Evolutionary conservation across 257 asterid species (phyloP).

Genomic region (Solanum sitiens): DNA sequence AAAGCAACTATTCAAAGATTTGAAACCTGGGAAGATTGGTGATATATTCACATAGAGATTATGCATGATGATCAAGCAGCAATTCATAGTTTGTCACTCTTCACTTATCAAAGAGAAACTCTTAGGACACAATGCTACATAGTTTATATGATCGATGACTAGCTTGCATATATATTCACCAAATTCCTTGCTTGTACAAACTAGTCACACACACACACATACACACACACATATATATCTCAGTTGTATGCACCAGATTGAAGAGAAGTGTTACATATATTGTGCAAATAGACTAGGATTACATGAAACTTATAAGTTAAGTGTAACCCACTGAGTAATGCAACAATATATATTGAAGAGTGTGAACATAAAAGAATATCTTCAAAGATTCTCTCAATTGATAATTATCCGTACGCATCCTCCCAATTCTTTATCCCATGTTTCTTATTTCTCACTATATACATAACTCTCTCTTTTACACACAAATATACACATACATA

Average conservation of each 20-base stretch:
- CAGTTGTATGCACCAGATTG: not conserved
- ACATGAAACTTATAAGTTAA: not conserved
- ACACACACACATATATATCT: not conserved
- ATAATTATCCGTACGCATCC: not conserved
- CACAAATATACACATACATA: not conserved
- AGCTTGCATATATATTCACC: not conserved
- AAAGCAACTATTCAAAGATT: not conserved
- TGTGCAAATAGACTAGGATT: not conserved
- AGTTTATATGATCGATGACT: not conserved
- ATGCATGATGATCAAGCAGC: not conserved
- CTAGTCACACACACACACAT: not conserved
- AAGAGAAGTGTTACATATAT: not conserved
- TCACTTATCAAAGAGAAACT: not conserved
- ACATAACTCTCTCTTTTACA: not conserved
- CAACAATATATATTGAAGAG: not conserved
- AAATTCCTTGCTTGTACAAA: not conserved
- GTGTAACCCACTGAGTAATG: not conserved
- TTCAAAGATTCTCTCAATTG: not conserved
- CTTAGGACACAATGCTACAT: not conserved
- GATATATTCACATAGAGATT: not conserved
- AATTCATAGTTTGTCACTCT: not conserved
- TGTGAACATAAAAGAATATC: not conserved
- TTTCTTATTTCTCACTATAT: not conserved
- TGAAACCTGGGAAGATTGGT: not conserved
- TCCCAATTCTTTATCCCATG: not conserved